These are phyloP conservation scores for Kluyveromyces dobzhanskii DNA, from an alignment of 805 yeast genomes.

Conservation along the genomic window DNA sequence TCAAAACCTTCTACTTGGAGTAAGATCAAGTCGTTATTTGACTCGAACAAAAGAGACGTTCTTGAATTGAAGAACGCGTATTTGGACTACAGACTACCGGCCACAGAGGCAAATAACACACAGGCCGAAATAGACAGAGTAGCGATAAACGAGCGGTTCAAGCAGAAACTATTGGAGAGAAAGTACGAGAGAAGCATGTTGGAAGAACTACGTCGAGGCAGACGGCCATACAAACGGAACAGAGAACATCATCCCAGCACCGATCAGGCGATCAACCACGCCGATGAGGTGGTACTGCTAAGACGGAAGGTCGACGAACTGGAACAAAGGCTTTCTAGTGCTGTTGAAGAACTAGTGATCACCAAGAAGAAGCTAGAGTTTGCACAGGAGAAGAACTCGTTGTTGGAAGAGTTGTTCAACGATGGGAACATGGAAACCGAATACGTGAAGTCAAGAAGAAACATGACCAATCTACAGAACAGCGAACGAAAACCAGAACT, in stretches of 20 bases:
- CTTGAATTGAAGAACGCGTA: slow-evolving; percentile 16
- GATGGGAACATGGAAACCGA: slow-evolving; percentile 28
- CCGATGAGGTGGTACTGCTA: slow-evolving; percentile 14
- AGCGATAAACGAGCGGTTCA: slow-evolving; percentile 24
- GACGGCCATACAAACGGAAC: slow-evolving; percentile 7
- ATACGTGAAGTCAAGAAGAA: slow-evolving; percentile 26
- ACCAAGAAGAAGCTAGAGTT: slow-evolving; percentile 21
- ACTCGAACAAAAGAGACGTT: slow-evolving; percentile 16
- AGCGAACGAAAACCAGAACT: slow-evolving; percentile 23
- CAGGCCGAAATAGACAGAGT: slow-evolving; percentile 8
- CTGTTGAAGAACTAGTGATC: slow-evolving; percentile 14
- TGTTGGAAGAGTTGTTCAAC: slow-evolving; percentile 24
- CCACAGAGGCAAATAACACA: not conserved
- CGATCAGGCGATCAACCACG: slow-evolving; percentile 3
- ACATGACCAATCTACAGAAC: slow-evolving; percentile 25
- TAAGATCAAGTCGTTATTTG: slow-evolving; percentile 12
- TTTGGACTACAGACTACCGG: slow-evolving; percentile 7
- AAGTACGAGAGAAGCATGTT: slow-evolving; percentile 23
- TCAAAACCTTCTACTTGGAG: slow-evolving; percentile 4
- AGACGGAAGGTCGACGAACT: slow-evolving; percentile 12
- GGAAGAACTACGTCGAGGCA: slow-evolving; percentile 19
- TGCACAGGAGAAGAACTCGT: slow-evolving; percentile 23
- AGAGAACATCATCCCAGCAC: not conserved
- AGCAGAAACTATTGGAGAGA: slow-evolving; percentile 19
- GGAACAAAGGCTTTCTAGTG: slow-evolving; percentile 9